Evolutionary conservation across 23 red algal genomes (phyloP).

Genomic region (Gracilariopsis chorda): DNA sequence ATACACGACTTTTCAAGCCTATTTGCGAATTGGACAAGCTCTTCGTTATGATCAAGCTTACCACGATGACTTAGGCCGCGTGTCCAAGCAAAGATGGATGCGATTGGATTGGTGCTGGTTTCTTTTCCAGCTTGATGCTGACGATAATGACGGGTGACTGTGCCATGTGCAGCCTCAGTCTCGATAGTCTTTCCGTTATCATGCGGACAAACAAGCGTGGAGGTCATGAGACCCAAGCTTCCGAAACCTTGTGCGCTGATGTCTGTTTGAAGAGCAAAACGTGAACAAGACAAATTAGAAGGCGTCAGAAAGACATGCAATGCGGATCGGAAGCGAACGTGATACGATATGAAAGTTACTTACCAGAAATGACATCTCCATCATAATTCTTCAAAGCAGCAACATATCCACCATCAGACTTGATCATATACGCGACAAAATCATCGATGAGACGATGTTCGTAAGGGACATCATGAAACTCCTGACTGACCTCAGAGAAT

Average conservation of each 20-base stretch:
- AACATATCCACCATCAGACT: constrained; percentile 76
- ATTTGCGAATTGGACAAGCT: constrained; percentile 55
- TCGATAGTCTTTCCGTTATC: constrained; percentile 81
- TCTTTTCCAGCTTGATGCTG: constrained; percentile 84
- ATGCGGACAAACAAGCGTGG: constrained; percentile 68
- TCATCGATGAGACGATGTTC: constrained; percentile 96
- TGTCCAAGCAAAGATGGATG: constrained; percentile 92
- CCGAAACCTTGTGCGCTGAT: constrained; percentile 95
- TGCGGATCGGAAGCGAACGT: not conserved
- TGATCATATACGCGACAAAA: constrained; percentile 93
- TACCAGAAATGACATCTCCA: constrained; percentile 80
- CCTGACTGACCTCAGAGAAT: constrained; percentile 55
- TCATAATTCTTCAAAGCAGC: constrained; percentile 96
- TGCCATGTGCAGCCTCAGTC: constrained; percentile 94
- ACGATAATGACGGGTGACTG: constrained; percentile 89
- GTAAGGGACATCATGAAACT: constrained; percentile 64
- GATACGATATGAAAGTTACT: not conserved
- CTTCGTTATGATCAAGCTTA: constrained; percentile 70
- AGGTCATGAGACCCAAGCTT: constrained; percentile 91
- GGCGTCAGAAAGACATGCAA: not conserved
- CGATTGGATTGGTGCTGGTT: constrained; percentile 92
- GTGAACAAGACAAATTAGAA: not conserved
- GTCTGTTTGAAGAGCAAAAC: constrained; percentile 27
- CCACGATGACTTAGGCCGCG: constrained; percentile 86
- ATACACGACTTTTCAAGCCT: constrained; percentile 79